Base-by-base conservation (phyloP, 129 eudicot genomes). In the Ambrosia artemisiifolia region DNA sequence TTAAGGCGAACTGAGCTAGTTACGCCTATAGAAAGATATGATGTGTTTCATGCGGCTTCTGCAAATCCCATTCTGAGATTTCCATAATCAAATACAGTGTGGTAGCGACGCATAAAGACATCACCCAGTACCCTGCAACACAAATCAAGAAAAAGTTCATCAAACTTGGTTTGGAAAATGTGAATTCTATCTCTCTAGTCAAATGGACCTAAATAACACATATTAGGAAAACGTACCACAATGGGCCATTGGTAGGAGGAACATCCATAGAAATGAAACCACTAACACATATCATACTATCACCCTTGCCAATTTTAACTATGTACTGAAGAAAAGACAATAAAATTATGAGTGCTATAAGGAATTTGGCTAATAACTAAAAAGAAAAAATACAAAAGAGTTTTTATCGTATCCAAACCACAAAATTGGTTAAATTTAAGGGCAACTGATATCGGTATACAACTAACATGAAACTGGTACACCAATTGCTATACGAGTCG, bases 51-150 rank as follows among this genome's bases (percentile, higher is more conserved):
- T 0, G 92, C 92, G 24, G 96, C 95, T 71, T 85, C 86, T 6
- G 98, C 95, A 78, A 92, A 92, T 68, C 98, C 96, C 47, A 92
- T 88, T 63, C 92, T 82, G 12, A 81, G 64, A 14, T 90, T 85
- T 30, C 84, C 96, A 68, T 55, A 83, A 74, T 93, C 98, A 61
- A 93, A 93, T 19, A 87, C 77, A 12, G 98, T 93, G 72, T 87
- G 98, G 69, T 89, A 93, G 44, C 86, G 89, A 61, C 96, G 96
- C 98, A 93, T 89, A 57, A 93, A 93, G 40, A 93, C 67, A 68
- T 93, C 95, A 12, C 98, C 98, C 76, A 93, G 33, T 61, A 89
- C 86, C 98, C 98, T 93, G 80, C 81, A 82, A 40, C 28, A 50
- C 70, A 71, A 70, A 67, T 17, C 10, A 69, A 28, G 28, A 40